A percentile compares a stretch with the other conserved stretches of the same genome.
Conservation (phyloP, 2,329 filamentous ascomycete genomes). For the Cercospora citrullina region DNA sequence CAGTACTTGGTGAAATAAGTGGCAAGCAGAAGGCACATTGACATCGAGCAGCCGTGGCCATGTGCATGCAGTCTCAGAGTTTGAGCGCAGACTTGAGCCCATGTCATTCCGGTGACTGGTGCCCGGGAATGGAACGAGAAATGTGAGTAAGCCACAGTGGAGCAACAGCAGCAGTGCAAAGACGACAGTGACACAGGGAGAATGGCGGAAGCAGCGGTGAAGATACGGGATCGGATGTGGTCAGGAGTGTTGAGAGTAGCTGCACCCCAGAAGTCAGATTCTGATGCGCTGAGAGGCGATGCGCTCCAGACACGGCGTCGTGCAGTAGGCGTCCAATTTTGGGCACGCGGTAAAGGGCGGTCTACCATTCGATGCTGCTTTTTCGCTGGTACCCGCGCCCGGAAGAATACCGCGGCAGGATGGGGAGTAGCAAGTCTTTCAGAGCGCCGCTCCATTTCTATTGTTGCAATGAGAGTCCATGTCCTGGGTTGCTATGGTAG, state of each 20-base stretch:
- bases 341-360: constrained; percentile 9
- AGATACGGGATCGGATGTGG: not conserved
- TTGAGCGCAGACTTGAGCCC: not conserved
- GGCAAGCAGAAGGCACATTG: not conserved
- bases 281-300: not conserved
- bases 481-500: not conserved
- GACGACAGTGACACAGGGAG: not conserved
- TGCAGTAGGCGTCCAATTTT: not conserved
- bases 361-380: constrained; percentile 9
- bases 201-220: constrained; percentile 2
- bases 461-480: not conserved
- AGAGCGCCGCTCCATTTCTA: not conserved
- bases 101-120: not conserved
- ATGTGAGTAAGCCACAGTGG: not conserved
- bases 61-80: not conserved
- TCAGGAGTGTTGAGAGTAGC: constrained; percentile 7
- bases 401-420: not conserved
- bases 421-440: not conserved
- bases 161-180: not conserved
- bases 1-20: not conserved
- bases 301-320: constrained; percentile 8
- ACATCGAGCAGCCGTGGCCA: not conserved
- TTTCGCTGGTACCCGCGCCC: not conserved
- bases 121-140: not conserved
- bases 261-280: constrained; percentile 12